Evolutionary conservation across 441 rosid species (phyloP).

Genomic region (Adansonia madagascariensis): DNA sequence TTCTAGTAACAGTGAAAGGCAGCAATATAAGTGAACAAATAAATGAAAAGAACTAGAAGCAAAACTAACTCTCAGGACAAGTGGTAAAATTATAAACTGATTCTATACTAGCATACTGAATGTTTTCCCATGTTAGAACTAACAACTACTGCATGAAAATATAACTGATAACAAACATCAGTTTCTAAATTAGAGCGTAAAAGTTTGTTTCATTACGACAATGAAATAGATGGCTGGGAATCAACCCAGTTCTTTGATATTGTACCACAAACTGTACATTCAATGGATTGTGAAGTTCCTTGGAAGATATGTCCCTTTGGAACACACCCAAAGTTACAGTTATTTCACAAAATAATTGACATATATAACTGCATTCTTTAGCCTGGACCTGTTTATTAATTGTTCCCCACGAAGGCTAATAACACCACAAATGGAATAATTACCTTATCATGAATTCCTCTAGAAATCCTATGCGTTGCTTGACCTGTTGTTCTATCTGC

Average conservation of each 20-base stretch:
- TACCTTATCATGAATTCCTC: conserved; percentile 86
- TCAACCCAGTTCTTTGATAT: conserved; percentile 1
- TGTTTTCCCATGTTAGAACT: neutral
- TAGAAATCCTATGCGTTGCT: conserved; percentile 78
- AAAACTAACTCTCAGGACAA: neutral
- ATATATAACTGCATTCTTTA: conserved; percentile 3
- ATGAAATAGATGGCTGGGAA: neutral
- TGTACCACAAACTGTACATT: conserved; percentile 5
- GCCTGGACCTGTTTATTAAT: neutral
- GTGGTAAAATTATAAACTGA: neutral
- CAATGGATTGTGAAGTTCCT: neutral
- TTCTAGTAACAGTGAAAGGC: conserved; percentile 1
- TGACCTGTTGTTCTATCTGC: conserved; percentile 78
- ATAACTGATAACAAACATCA: neutral
- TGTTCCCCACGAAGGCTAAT: conserved; percentile 3
- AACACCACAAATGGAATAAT: conserved; percentile 12
- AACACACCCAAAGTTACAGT: conserved; percentile 19
- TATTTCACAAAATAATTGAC: neutral
- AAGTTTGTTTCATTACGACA: neutral
- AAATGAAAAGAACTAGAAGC: neutral
- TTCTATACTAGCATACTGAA: neutral
- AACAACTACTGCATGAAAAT: neutral
- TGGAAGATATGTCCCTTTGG: conserved; percentile 4
- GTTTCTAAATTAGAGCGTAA: conserved; percentile 7
- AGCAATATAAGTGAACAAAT: neutral